Evolutionary conservation across 2,329 filamentous ascomycete species (phyloP).

Genomic region (Aspergillus caelatus): DNA sequence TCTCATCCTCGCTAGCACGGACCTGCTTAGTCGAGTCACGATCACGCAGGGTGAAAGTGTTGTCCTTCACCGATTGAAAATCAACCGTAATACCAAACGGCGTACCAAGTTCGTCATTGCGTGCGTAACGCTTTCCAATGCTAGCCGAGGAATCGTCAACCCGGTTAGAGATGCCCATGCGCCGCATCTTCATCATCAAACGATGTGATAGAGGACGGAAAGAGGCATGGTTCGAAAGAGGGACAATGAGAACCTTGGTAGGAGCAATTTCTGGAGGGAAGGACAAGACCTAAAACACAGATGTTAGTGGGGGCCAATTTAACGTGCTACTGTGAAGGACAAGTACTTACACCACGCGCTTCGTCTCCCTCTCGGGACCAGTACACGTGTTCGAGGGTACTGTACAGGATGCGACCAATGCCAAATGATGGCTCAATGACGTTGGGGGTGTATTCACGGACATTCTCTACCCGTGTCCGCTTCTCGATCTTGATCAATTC

Average conservation of each 20-base stretch:
- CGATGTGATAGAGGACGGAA: slow-evolving; percentile 77
- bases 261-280: slow-evolving; percentile 82
- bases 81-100: slow-evolving; percentile 93
- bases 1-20: slow-evolving; percentile 76
- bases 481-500: slow-evolving; percentile 84
- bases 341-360: slow-evolving; percentile 75
- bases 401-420: slow-evolving; percentile 92
- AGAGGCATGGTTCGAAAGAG: slow-evolving; percentile 76
- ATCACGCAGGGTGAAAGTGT: slow-evolving; percentile 83
- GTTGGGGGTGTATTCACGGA: slow-evolving; percentile 90
- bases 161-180: slow-evolving; percentile 76
- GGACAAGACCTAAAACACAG: slow-evolving; percentile 62
- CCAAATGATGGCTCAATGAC: slow-evolving; percentile 98
- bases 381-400: slow-evolving; percentile 90
- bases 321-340: background rate
- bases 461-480: slow-evolving; percentile 78
- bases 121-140: slow-evolving; percentile 91
- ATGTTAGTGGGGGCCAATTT: background rate
- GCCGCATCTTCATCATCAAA: slow-evolving; percentile 75
- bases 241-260: slow-evolving; percentile 91
- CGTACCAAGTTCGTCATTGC: slow-evolving; percentile 95
- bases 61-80: slow-evolving; percentile 91
- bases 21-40: slow-evolving; percentile 91
- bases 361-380: slow-evolving; percentile 87
- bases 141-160: slow-evolving; percentile 88